Evolutionary conservation across 1,284 basidiomycete genomes (phyloP).

Genomic region (Malassezia nana): DNA sequence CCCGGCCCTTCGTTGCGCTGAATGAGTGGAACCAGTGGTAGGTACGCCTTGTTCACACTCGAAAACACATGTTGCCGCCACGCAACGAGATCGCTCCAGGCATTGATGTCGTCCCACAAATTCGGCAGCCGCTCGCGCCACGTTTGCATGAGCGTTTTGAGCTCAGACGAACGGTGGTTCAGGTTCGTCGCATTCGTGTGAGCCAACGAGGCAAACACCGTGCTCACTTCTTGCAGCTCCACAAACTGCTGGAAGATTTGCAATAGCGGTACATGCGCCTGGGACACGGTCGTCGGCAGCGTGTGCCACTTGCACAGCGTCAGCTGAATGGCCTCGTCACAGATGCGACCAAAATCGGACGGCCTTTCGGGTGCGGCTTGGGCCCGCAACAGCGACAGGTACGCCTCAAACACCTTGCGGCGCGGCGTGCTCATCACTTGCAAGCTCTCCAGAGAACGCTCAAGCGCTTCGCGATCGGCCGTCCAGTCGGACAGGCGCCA

Average conservation of each 20-base stretch:
- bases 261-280: conserved; percentile 83
- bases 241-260: conserved; percentile 99
- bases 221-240: conserved; percentile 78
- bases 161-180: conserved; percentile 84
- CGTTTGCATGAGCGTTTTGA: conserved; percentile 61
- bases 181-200: conserved; percentile 79
- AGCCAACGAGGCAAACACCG: conserved; percentile 73
- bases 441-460: conserved; percentile 71
- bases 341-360: conserved; percentile 53
- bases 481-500: conserved; percentile 91
- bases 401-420: conserved; percentile 88
- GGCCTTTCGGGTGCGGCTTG: conserved; percentile 47
- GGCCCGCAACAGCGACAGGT: conserved; percentile 65
- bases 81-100: conserved; percentile 95
- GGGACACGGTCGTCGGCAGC: conserved; percentile 72
- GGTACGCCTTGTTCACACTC: conserved; percentile 93
- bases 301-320: conserved; percentile 92
- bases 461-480: conserved; percentile 64
- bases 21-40: conserved; percentile 59
- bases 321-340: conserved; percentile 95
- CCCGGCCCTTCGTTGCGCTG: conserved; percentile 54
- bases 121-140: conserved; percentile 97
- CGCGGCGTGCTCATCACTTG: conserved; percentile 82
- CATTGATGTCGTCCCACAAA: conserved; percentile 91
- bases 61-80: conserved; percentile 86